Base-by-base conservation (phyloP, 768 basidiomycete species). In the Hypsizygus marmoreus region DNA sequence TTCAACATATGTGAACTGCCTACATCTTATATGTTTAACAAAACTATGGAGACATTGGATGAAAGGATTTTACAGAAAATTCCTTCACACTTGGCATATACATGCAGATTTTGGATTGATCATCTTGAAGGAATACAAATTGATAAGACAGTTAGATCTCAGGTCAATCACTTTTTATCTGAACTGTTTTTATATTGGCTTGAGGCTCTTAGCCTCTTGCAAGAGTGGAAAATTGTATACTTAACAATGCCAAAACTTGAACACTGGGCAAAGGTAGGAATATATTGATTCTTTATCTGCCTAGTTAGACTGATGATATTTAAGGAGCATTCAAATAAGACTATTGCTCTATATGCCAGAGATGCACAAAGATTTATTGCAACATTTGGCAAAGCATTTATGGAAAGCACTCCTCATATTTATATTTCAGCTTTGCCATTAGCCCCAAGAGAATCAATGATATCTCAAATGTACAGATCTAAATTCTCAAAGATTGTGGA, bases 1-100 rank as follows among this genome's bases (percentile, higher is more conserved):
- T 42, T 42, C 17, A 42, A 42, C 11, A 42, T 42, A 9, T 42
- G 40, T 29, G 10, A 42, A 6, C 14, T 42, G 4, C 10, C 8
- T 10, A 13, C 40, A 22, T 42, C 40, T 4, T 22, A 30, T 9
- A 17, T 12, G 25, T 22, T 8, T 4, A 42, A 42, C 17, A 29
- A 6, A 5, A 29, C 29, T 22, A 13, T 31, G 16, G 16, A 8
- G 2, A 30, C 19, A 7, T 6, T 42, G 3, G 4, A 24, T 6
- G 13, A 2, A 20, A 24, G 13, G 13, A 13, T 42, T 8, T 8
- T 19, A 20, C 7, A 11, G 13, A 1, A 2, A 6, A 42, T 42
- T 10, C 10, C 30, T 42, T 13, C 29, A 5, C 10, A 42, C 4
- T 13, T 42, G 4, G 23, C n/a, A 2, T 42, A 42, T n/a, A n/a